Percentiles rank a stretch among this genome's conserved stretches.
Conservation (phyloP, 2,329 filamentous ascomycete species). For the Diaporthe eres region DNA sequence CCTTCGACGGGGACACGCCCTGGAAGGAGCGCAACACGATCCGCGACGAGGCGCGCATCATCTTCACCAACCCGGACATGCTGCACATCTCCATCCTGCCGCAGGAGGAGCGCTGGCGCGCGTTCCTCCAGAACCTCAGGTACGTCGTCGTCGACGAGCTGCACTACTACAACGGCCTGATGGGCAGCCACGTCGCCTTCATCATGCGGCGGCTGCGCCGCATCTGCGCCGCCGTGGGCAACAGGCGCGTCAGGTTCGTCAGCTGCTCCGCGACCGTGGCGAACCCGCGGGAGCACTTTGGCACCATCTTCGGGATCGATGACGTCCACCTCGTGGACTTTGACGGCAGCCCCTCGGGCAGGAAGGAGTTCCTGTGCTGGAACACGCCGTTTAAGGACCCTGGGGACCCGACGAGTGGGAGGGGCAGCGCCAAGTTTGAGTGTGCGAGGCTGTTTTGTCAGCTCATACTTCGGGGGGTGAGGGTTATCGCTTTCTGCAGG, state of each 20-base stretch:
- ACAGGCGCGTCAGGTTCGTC: constrained; percentile 87
- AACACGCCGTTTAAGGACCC: constrained; percentile 97
- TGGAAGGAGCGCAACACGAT: constrained; percentile 84
- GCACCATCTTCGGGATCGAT: constrained; percentile 90
- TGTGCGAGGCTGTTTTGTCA: constrained; percentile 93
- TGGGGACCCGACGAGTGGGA: constrained; percentile 85
- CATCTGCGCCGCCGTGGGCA: constrained; percentile 92
- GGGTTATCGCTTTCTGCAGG: constrained; percentile 93
- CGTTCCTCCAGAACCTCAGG: constrained; percentile 88
- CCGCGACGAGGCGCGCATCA: constrained; percentile 89
- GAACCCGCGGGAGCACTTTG: constrained; percentile 93
- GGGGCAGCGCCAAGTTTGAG: constrained; percentile 86
- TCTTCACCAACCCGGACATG: constrained; percentile 99
- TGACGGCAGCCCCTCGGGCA: constrained; percentile 91
- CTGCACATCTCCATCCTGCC: constrained; percentile 94
- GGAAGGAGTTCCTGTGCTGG: constrained; percentile 98
- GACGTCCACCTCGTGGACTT: constrained; percentile 87
- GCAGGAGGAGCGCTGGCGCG: constrained; percentile 90
- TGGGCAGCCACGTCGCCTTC: constrained; percentile 93
- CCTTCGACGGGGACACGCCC: constrained; percentile 95
- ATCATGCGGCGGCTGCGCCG: constrained; percentile 92
- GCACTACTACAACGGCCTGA: constrained; percentile 95
- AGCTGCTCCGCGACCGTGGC: constrained; percentile 97
- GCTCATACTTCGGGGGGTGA: constrained; percentile 86
- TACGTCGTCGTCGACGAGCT: constrained; percentile 94